Percentiles rank a stretch among this genome's conserved stretches.
Evolutionary conservation across 176 grass and related monocot genomes (phyloP).

Genomic region (Cocos nucifera): DNA sequence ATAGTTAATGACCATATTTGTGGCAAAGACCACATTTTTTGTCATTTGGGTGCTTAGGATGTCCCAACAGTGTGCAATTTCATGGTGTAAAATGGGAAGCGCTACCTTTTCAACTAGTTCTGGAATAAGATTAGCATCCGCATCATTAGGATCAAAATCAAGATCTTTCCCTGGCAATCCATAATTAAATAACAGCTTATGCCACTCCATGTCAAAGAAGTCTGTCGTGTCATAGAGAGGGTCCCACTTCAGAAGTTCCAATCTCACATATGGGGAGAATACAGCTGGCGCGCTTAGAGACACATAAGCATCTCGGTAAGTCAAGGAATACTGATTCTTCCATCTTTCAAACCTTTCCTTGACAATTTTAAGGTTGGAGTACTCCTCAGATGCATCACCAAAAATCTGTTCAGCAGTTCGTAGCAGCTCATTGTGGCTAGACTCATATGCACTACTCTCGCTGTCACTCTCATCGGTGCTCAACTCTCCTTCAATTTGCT

Average conservation of each 20-base stretch:
- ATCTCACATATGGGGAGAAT: constrained; percentile 69
- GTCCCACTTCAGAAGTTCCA: constrained; percentile 95
- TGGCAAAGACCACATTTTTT: constrained; percentile 46
- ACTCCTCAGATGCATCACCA: constrained; percentile 87
- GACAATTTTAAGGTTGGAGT: constrained; percentile 70
- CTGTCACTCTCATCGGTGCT: constrained; percentile 98
- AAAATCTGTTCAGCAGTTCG: constrained; percentile 63
- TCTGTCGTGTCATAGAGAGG: constrained; percentile 50
- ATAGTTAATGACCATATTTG: constrained; percentile 57
- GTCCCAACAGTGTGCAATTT: constrained; percentile 86
- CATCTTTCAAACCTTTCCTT: constrained; percentile 91
- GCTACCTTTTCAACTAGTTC: constrained; percentile 78
- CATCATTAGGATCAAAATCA: constrained; percentile 30
- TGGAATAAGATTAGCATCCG: constrained; percentile 53
- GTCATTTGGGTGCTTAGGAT: constrained; percentile 66
- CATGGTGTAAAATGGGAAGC: constrained; percentile 88
- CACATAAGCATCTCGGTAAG: constrained; percentile 80
- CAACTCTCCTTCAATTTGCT: constrained; percentile 74
- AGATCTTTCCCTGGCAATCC: constrained; percentile 22
- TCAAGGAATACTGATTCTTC: constrained; percentile 54
- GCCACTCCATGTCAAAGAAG: constrained; percentile 84
- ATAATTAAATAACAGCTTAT: constrained; percentile 61
- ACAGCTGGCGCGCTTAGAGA: constrained; percentile 56
- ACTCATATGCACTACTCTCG: constrained; percentile 66
- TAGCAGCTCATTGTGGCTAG: constrained; percentile 69